Base-by-base conservation (phyloP, 2,329 filamentous ascomycete species). In the Fusarium mexicanum region DNA sequence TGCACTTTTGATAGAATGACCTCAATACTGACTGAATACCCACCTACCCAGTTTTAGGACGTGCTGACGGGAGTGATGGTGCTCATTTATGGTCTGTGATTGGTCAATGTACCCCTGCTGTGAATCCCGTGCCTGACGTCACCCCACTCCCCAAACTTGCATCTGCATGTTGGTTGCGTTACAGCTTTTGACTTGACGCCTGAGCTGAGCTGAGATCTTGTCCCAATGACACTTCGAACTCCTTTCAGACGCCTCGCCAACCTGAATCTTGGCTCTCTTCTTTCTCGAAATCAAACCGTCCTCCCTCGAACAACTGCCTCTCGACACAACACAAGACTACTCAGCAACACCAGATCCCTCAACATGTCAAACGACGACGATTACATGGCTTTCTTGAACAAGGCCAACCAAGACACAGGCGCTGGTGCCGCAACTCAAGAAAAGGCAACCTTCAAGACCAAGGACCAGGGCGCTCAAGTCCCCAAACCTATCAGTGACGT, bases 301-400 rank as follows among this genome's bases (percentile, higher is more conserved):
- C 35, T 47, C 31, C 16, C 26, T 16, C 53, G 17, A 50, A 60
- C 22, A 43, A 54, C 35, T 31, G 18, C 48, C 38, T 44, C n/a
- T 35, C 65, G 33, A 72, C 40, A 57, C 48, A 62, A 46, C 18
- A 35, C 38, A 57, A 55, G 75, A 74, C 47, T 50, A 59, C 71
- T 80, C 43, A 75, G 73, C 48, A 77, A 62, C 46, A 75, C 76
- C 31, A 57, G 46, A 61, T 18, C 67, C 40, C 62, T 75, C 26
- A 86, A 64, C 22, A 94, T 94, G 92, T 89, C 91, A 13, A 92
- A 91, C 61, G 94, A 98, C 86, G 91, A 93, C 70, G 92, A 93
- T 71, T 98, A 98, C 86, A 89, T 91, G 83, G 87, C 92, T 68
- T 98, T 98, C 81, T 87, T 98, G 65, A 89, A 96, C 81, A 96